Percentiles rank a stretch among this genome's conserved stretches.
These are phyloP conservation scores for Ceratobasidium sp. DNA, from an alignment of 1,284 basidiomycete species.

Conservation along the genomic window DNA sequence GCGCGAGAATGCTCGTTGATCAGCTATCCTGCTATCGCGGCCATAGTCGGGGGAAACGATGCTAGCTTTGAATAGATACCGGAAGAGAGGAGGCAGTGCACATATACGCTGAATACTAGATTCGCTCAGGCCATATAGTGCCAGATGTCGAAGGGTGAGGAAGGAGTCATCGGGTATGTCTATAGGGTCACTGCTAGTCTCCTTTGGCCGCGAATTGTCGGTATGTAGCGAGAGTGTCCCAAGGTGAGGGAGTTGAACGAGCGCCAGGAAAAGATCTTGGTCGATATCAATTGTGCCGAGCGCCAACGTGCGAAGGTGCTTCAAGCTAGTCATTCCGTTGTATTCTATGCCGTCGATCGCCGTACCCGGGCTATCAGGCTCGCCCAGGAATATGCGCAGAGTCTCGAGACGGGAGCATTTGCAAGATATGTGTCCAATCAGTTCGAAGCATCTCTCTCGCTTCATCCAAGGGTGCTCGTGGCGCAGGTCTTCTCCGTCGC, in stretches of 20 bases:
- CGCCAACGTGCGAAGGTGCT: background rate
- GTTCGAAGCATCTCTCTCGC: background rate
- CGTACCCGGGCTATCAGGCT: no score
- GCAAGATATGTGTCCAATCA: background rate
- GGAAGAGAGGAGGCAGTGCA: background rate
- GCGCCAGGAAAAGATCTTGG: background rate
- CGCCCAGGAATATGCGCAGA: background rate
- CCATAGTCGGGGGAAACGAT: background rate
- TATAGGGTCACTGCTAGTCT: background rate
- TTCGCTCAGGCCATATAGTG: background rate
- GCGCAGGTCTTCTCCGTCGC: background rate
- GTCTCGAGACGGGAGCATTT: background rate
- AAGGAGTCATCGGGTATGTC: background rate
- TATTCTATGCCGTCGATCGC: background rate
- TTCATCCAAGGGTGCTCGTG: background rate
- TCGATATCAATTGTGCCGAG: background rate
- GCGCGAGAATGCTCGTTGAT: background rate
- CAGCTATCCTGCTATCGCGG: no score
- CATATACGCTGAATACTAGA: background rate
- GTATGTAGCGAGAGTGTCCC: background rate
- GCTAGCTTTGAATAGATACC: background rate
- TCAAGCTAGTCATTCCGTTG: background rate
- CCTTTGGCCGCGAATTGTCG: no score
- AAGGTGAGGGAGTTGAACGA: conserved; percentile 12
- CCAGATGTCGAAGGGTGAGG: conserved; percentile 5